These are phyloP conservation scores for Alliaria petiolata DNA, from an alignment of 345 rosid genomes.

Conservation along the genomic window DNA sequence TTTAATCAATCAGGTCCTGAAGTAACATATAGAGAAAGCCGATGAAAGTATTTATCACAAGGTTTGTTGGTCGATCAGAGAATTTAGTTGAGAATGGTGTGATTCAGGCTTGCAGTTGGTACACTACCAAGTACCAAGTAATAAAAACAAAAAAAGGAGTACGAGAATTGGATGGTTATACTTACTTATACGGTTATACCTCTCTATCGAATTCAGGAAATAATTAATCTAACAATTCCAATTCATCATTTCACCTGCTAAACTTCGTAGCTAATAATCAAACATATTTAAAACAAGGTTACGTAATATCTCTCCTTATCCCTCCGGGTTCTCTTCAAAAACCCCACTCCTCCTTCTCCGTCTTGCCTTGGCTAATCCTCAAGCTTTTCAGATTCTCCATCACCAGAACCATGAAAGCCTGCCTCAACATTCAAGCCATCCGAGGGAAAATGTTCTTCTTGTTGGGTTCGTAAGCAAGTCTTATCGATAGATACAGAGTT, in stretches of 20 bases:
- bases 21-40: neutral
- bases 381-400: conserved; percentile 33
- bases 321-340: conserved; percentile 23
- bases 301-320: too few species aligned
- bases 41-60: neutral
- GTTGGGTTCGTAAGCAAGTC: too few species aligned
- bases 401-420: conserved; percentile 22
- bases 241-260: neutral
- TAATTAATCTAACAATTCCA: too few species aligned
- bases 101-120: neutral
- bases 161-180: neutral
- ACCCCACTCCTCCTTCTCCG: conserved; percentile 10
- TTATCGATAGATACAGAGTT: too few species aligned
- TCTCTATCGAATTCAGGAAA: neutral
- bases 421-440: too few species aligned
- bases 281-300: neutral
- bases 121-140: too few species aligned
- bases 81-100: neutral
- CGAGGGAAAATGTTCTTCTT: too few species aligned
- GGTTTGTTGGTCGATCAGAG: neutral
- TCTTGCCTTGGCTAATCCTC: conserved; percentile 42
- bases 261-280: neutral
- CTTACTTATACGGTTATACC: too few species aligned
- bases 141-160: too few species aligned
- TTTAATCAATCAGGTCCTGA: neutral